These are phyloP conservation scores for Zygosaccharomyces rouxii DNA, from an alignment of 805 yeast genomes.

Conservation along the genomic window DNA sequence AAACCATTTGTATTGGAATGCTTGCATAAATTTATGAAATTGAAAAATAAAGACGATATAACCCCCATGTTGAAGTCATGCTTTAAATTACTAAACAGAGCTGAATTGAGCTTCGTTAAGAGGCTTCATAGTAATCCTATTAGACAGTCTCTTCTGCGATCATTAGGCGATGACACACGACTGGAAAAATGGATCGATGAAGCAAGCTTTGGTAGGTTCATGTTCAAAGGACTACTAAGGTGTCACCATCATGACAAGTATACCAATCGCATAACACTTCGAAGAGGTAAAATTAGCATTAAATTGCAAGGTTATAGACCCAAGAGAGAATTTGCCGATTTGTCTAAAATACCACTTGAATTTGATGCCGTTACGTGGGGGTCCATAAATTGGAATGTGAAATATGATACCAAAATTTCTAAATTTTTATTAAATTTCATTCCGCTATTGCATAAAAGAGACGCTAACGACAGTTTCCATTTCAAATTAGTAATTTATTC, in stretches of 20 bases:
- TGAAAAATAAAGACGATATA: conserved; percentile 10
- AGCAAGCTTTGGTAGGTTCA: conserved; percentile 5
- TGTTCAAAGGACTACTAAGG: conserved; percentile 13
- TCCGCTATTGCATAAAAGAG: conserved; percentile 36
- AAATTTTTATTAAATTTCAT: conserved; percentile 32
- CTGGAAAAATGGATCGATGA: conserved; percentile 9
- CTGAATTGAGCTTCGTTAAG: conserved; percentile 22
- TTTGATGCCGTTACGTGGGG: conserved; percentile 17
- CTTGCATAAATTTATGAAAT: conserved; percentile 37
- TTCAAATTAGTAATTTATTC: conserved; percentile 36
- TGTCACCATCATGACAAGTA: conserved; percentile 16
- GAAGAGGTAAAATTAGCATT: conserved; percentile 23
- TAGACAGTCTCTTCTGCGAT: conserved; percentile 23
- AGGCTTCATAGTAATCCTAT: conserved; percentile 14
- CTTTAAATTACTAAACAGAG: conserved; percentile 25
- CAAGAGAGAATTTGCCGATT: conserved; percentile 35
- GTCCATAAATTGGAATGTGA: conserved; percentile 22
- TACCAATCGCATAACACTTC: conserved; percentile 21
- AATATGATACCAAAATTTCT: conserved; percentile 23
- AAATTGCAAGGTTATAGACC: conserved; percentile 34
- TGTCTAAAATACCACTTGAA: conserved; percentile 35
- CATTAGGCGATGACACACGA: conserved; percentile 19
- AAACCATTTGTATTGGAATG: conserved; percentile 54
- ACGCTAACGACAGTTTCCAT: conserved; percentile 37
- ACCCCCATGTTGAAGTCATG: conserved; percentile 20